phyloP scores from a whole-genome alignment of 345 rosid species.

The Trapa incisa region DNA sequence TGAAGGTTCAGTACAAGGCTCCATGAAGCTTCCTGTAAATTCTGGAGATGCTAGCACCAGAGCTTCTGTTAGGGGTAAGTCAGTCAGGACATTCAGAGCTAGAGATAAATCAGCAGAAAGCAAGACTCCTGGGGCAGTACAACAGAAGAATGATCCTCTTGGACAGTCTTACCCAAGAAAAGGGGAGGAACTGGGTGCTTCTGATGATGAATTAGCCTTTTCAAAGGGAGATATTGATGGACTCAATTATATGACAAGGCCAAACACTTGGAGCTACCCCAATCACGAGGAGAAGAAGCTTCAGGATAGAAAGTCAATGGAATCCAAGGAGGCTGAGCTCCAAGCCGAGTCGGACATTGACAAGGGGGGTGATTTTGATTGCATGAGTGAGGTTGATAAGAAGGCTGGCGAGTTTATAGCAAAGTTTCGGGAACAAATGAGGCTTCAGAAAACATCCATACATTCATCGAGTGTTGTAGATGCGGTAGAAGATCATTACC shows the following conservation, averaged over 20 bases:
- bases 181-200: not conserved
- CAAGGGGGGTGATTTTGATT: slow-evolving; percentile 20
- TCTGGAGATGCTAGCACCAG: slow-evolving; percentile 13
- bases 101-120: slow-evolving; percentile 18
- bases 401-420: slow-evolving; percentile 94
- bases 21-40: slow-evolving; percentile 25
- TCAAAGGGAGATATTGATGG: not conserved
- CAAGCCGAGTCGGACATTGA: slow-evolving; percentile 13
- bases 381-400: slow-evolving; percentile 60
- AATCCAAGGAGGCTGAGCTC: slow-evolving; percentile 14
- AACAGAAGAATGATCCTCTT: not conserved
- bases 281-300: slow-evolving; percentile 5
- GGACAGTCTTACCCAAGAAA: not conserved
- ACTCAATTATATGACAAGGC: not conserved
- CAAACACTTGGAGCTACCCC: not conserved
- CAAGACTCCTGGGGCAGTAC: not conserved
- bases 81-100: slow-evolving; percentile 53
- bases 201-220: not conserved
- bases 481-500: slow-evolving; percentile 17
- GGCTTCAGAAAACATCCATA: slow-evolving; percentile 61
- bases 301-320: slow-evolving; percentile 9
- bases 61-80: slow-evolving; percentile 42
- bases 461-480: slow-evolving; percentile 39
- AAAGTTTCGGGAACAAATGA: slow-evolving; percentile 72
- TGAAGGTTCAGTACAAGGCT: slow-evolving; percentile 18